Conservation (phyloP, 2,329 filamentous ascomycete genomes). For the Aspergillus quadricinctus region DNA sequence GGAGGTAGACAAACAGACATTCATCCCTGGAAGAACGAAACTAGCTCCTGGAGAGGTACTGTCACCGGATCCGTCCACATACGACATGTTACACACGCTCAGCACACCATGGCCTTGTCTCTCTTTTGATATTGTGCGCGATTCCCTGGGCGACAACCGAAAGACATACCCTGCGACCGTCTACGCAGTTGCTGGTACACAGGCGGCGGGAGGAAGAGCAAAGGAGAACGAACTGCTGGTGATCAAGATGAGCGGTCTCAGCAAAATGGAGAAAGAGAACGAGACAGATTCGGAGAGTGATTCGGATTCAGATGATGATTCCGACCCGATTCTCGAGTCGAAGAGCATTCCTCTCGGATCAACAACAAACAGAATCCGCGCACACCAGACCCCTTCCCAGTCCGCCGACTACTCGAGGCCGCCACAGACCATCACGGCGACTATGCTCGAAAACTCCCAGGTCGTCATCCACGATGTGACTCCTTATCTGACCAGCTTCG, state of each 20-base stretch:
- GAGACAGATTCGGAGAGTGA: constrained; percentile 68
- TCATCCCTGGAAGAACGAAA: constrained; percentile 91
- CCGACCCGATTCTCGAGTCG: constrained; percentile 87
- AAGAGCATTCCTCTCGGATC: constrained; percentile 80
- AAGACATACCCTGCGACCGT: constrained; percentile 93
- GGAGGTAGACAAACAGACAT: constrained; percentile 91
- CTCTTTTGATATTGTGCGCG: constrained; percentile 87
- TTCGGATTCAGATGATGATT: constrained; percentile 67
- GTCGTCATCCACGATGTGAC: constrained; percentile 94
- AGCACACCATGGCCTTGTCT: constrained; percentile 96
- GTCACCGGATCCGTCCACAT: constrained; percentile 86
- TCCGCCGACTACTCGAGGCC: constrained; percentile 60
- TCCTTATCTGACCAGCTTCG: constrained; percentile 82
- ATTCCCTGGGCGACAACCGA: constrained; percentile 80
- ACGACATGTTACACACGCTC: constrained; percentile 94
- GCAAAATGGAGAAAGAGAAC: constrained; percentile 72
- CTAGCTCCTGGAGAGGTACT: constrained; percentile 87
- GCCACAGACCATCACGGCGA: constrained; percentile 79
- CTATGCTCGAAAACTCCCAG: constrained; percentile 85
- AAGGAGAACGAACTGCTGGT: constrained; percentile 93
- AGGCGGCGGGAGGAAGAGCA: constrained; percentile 70
- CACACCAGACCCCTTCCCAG: constrained; percentile 70
- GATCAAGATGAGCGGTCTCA: constrained; percentile 90
- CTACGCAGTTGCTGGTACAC: constrained; percentile 91
- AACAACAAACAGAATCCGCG: constrained; percentile 90